Evolutionary conservation across 148 eudicot genomes (phyloP).

Genomic region (Chenopodium suecicum): DNA sequence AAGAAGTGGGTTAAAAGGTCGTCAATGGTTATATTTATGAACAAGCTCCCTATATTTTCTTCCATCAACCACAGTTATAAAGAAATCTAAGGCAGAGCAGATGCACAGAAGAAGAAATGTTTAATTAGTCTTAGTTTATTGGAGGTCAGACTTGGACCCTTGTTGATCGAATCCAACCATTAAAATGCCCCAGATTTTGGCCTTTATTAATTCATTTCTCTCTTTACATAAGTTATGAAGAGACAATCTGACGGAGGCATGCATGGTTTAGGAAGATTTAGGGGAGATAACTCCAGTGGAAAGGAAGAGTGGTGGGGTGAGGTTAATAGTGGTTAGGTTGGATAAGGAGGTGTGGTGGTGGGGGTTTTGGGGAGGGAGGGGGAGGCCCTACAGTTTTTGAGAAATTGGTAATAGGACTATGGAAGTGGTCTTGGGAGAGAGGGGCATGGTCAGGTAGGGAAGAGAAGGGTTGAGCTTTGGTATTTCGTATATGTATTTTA

Average conservation of each 20-base stretch:
- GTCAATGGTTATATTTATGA: background rate
- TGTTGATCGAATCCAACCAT: background rate
- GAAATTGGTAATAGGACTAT: background rate
- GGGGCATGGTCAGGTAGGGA: background rate
- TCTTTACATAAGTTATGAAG: background rate
- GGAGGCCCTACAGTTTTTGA: background rate
- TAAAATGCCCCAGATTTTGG: background rate
- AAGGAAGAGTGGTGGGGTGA: background rate
- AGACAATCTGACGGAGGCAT: background rate
- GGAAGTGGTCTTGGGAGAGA: background rate
- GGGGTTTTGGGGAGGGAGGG: background rate
- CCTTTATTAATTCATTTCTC: background rate
- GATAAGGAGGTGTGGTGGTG: background rate
- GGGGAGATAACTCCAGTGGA: background rate
- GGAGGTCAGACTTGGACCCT: background rate
- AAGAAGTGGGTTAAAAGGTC: background rate
- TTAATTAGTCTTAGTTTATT: too few species aligned
- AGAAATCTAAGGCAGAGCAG: background rate
- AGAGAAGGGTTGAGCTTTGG: background rate
- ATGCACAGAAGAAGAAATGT: background rate
- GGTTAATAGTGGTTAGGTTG: background rate
- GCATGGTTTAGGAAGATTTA: background rate
- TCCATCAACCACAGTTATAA: background rate
- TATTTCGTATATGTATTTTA: too few species aligned
- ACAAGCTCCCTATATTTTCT: background rate